These are phyloP conservation scores for Globisporangium yorkense DNA, from an alignment of 352 stramenopile genomes.

Conservation along the genomic window DNA sequence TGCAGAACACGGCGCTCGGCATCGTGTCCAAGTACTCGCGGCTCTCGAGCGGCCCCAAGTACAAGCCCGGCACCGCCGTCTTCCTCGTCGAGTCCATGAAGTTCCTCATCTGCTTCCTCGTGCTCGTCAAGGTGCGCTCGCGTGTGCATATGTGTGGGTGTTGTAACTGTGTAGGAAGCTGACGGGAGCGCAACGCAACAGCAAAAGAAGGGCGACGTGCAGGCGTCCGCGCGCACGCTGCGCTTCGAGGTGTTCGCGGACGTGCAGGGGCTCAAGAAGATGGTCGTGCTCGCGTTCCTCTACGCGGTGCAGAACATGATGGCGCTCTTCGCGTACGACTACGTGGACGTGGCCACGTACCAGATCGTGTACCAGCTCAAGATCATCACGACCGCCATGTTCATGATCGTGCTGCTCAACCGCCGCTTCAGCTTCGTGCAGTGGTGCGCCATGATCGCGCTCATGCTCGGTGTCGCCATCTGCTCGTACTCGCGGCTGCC, in stretches of 20 bases:
- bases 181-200: background rate
- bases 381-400: slow-evolving; percentile 88
- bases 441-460: slow-evolving; percentile 78
- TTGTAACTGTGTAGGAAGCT: background rate
- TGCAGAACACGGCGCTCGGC: slow-evolving; percentile 82
- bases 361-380: slow-evolving; percentile 90
- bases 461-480: slow-evolving; percentile 82
- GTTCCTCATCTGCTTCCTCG: slow-evolving; percentile 71
- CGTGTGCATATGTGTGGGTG: background rate
- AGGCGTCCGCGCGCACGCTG: slow-evolving; percentile 48
- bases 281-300: slow-evolving; percentile 78
- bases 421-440: slow-evolving; percentile 78
- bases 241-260: slow-evolving; percentile 79
- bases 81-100: slow-evolving; percentile 82
- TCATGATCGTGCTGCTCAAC: slow-evolving; percentile 86
- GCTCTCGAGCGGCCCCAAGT: slow-evolving; percentile 61
- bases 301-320: slow-evolving; percentile 87
- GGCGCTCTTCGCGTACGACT: slow-evolving; percentile 83
- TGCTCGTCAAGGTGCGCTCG: slow-evolving; percentile 42
- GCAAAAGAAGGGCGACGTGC: slow-evolving; percentile 52
- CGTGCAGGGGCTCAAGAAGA: slow-evolving; percentile 73
- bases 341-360: slow-evolving; percentile 86
- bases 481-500: slow-evolving; percentile 77
- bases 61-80: slow-evolving; percentile 73
- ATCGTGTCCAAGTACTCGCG: slow-evolving; percentile 88